Base-by-base conservation (phyloP, 2,329 filamentous ascomycete genomes). In the Aspergillus udagawae region DNA sequence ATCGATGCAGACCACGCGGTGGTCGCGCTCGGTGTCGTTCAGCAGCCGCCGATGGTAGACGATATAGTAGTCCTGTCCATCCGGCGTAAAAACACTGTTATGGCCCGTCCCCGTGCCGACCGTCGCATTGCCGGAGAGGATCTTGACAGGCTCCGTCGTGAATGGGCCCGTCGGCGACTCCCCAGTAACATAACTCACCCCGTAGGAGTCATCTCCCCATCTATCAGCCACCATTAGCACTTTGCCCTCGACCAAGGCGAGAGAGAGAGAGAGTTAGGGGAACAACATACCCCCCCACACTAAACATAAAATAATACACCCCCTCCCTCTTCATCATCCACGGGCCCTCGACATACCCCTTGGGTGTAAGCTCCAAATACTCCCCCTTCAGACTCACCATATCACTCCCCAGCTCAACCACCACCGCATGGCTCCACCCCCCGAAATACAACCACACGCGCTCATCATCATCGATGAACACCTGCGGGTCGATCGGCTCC, bases 1-100 rank as follows among this genome's bases (percentile, higher is more conserved):
- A 63, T 82, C 79, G 52, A 81, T 80, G 35, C 77, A 78, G 2
- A 78, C 66, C 17, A 77, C 73, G 2, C 79, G 77, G 63, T 81
- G 76, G 58, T 82, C 79, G 35, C 73, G 74, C 54, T 75, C 73
- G 1, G 71, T 74, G 49, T 80, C 77, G 57, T 75, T 74, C 2
- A 79, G 70, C 7, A 74, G 76, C 1, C 76, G 73, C 1, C 79
- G 78, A 62, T 81, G 80, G 55, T 79, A 79, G 14, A 77, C 71
- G 28, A 79, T 78, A 54, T 79, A 79, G 64, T 75, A 78, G 17
- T 77, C 73, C 20, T 76, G 65, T 0, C 74, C 63, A 49, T 65
- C 74, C 2, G 78, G 64, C 12, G 73, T 67, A 44, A 79, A 70
- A 2, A 78, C 73, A 17, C 74, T 76, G 38, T 79, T 73, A 54